Evolutionary conservation across 805 yeast species (phyloP), one percentile per base, ranked within the genome.

Genomic region (Candida caryicola): DNA sequence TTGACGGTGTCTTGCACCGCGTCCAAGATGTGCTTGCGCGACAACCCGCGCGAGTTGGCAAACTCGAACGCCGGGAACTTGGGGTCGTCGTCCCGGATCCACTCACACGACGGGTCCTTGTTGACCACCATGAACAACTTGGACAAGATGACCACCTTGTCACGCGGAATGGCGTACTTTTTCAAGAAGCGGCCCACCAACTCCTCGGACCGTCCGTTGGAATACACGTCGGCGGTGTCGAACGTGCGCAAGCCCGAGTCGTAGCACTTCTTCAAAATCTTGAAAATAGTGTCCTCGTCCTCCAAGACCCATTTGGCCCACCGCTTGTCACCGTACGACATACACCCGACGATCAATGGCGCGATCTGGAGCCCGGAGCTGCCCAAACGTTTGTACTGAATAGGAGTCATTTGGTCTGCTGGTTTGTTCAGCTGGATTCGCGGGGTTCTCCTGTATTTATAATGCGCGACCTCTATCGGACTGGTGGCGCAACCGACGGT

Each of bases 121-220:
- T 37, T 19, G 7, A 49, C 44, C 10, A 44, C 37, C 33, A 40
- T 40, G 39, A 28, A 51, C 31, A 49, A 45, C 57, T 80, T 80
- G 19, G 80, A 59, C 47, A 79, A 41, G 39, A 79, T 78, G n/a
- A 78, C 81, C 36, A 79, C 70, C 31, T 66, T 68, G 30, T 75
- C 77, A 46, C 85, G 64, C 4, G 68, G 68, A 46, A 79, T 79
- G 31, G 71, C 60, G 58, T 65, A 77, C 39, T 66, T 62, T 45
- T 68, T 66, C 43, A 79, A 49, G 48, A 77, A 79, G 52, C 76
- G 76, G n/a, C 81, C 78, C 9, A 79, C 34, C 3, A 77, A 44
- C 4, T 54, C 49, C 54, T 77, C 83, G 23, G 78, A 70, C 12
- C 49, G 36, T 5, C 83, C 73, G 47, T 69, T 71, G 17, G 73